phyloP scores from a whole-genome alignment of 768 basidiomycete genomes.

The Termitomyces sp. region DNA sequence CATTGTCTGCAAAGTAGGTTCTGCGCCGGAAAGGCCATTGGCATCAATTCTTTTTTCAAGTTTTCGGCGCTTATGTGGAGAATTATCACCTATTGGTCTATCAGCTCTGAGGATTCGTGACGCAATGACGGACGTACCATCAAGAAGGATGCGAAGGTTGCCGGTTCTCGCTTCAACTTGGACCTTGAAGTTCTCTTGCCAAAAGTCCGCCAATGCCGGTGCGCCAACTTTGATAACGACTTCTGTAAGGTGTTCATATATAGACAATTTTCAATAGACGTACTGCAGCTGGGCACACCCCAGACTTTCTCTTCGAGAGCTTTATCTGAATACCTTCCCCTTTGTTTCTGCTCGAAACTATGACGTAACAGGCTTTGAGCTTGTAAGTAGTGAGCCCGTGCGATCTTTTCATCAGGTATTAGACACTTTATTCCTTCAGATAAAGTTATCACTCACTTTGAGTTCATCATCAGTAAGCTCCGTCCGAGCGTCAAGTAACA shows the following conservation, averaged over 20 bases:
- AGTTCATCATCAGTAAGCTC: slow-evolving; percentile 82
- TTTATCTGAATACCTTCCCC: slow-evolving; percentile 48
- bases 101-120: neutral
- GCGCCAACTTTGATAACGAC: slow-evolving; percentile 47
- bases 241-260: neutral
- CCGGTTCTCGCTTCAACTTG: slow-evolving; percentile 62
- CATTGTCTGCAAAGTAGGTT: neutral
- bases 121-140: slow-evolving; percentile 19
- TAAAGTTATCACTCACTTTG: slow-evolving; percentile 36
- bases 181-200: slow-evolving; percentile 65
- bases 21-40: neutral
- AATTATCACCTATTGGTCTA: slow-evolving; percentile 26
- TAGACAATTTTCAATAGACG: slow-evolving; percentile 17
- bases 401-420: slow-evolving; percentile 30
- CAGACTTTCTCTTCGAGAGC: slow-evolving; percentile 61
- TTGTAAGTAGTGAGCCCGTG: slow-evolving; percentile 62
- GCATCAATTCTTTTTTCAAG: slow-evolving; percentile 10
- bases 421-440: neutral
- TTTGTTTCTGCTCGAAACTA: slow-evolving; percentile 43
- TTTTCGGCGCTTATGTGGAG: slow-evolving; percentile 44
- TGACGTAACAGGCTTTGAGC: slow-evolving; percentile 50
- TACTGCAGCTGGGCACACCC: slow-evolving; percentile 61
- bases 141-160: slow-evolving; percentile 29
- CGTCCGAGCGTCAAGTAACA: slow-evolving; percentile 65
- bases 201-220: slow-evolving; percentile 63